phyloP scores from a whole-genome alignment of 1,139 yeast genomes.

The Saccharomyces hybrid region DNA sequence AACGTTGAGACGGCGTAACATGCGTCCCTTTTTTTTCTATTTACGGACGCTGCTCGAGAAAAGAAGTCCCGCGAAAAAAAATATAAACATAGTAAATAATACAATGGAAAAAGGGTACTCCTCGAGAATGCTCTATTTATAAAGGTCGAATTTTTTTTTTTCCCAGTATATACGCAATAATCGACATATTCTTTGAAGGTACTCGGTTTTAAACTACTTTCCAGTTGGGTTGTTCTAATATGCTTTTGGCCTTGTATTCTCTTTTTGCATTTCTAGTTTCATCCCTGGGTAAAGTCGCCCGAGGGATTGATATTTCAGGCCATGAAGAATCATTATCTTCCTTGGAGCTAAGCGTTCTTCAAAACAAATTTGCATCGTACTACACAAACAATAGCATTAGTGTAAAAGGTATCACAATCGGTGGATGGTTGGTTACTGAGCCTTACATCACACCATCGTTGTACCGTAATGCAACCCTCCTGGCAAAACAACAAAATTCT shows the following conservation, averaged over 20 bases:
- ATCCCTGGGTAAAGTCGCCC: background rate
- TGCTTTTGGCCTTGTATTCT: background rate
- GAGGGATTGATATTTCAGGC: background rate
- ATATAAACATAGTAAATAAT: background rate
- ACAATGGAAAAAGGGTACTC: background rate
- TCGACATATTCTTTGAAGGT: background rate
- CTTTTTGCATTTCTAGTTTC: background rate
- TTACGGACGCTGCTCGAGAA: background rate
- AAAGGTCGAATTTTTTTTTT: background rate
- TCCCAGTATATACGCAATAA: too few species aligned
- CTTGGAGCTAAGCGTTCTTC: constrained; percentile 3
- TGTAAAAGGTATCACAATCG: constrained; percentile 45
- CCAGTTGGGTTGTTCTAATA: background rate
- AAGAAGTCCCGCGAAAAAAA: background rate
- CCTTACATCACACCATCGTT: constrained; percentile 60
- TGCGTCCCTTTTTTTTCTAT: background rate
- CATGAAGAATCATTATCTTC: background rate
- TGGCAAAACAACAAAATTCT: background rate
- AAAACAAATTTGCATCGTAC: constrained; percentile 11
- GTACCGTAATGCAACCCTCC: constrained; percentile 24
- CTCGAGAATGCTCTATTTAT: background rate
- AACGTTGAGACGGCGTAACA: background rate
- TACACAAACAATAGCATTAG: constrained; percentile 3
- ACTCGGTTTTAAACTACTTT: background rate
- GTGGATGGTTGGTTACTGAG: constrained; percentile 62